These are phyloP conservation scores for Sporisorium scitamineum DNA, from an alignment of 1,284 basidiomycete species.

Conservation along the genomic window DNA sequence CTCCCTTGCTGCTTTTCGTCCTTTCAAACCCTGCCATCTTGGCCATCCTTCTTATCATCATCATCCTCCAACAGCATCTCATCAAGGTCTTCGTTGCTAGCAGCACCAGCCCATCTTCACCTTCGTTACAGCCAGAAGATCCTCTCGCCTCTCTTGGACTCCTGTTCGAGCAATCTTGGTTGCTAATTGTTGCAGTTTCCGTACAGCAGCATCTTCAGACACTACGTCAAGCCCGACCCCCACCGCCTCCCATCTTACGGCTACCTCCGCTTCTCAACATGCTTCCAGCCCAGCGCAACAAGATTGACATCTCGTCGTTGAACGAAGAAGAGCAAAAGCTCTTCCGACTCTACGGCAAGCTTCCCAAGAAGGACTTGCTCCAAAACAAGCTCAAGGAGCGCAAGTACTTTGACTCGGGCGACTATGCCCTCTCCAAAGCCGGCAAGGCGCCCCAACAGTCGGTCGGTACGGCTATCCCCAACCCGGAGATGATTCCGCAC, in stretches of 20 bases:
- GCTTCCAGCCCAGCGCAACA: constrained; percentile 85
- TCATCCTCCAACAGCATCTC: not conserved
- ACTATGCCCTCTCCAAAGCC: constrained; percentile 95
- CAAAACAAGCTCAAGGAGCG: constrained; percentile 98
- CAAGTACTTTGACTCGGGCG: constrained; percentile 97
- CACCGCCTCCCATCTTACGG: not conserved
- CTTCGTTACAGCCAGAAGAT: not conserved
- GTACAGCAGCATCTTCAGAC: constrained; percentile 3
- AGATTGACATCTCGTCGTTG: constrained; percentile 90
- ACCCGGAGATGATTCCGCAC: constrained; percentile 77
- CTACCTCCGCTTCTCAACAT: constrained; percentile 71
- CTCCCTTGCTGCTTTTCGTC: not conserved
- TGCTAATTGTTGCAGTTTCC: not conserved
- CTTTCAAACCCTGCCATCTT: not conserved
- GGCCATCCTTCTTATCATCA: not conserved
- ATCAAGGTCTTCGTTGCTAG: not conserved
- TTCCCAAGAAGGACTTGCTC: constrained; percentile 92
- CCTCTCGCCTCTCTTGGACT: constrained; percentile 3
- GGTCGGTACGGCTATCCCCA: constrained; percentile 93
- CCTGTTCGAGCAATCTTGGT: not conserved
- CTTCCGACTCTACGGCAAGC: constrained; percentile 92
- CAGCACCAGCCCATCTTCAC: constrained; percentile 1
- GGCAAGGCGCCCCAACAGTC: constrained; percentile 86
- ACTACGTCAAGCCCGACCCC: not conserved
- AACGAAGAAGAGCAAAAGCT: constrained; percentile 92